phyloP scores from a whole-genome alignment of 495 filamentous ascomycete genomes.

The Neurospora sp. region DNA sequence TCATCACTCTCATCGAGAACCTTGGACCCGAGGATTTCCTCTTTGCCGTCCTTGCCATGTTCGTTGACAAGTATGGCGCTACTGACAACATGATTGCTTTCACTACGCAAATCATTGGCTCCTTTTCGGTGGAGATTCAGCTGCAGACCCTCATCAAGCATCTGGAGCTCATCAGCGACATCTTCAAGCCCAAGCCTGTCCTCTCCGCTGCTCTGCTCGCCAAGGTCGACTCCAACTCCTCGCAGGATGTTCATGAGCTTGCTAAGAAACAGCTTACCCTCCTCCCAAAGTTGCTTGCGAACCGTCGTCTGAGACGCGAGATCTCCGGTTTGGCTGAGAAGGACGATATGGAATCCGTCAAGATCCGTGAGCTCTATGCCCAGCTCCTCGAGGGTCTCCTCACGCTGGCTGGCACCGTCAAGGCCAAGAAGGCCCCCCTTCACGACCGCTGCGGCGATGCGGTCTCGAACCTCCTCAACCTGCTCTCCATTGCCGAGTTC shows the following conservation, averaged over 20 bases:
- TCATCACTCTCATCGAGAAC: constrained; percentile 68
- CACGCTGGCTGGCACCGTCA: constrained; percentile 48
- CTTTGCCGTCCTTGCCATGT: constrained; percentile 59
- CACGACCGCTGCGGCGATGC: constrained; percentile 56
- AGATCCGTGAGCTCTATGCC: constrained; percentile 58
- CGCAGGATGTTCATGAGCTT: constrained; percentile 47
- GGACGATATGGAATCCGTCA: constrained; percentile 49
- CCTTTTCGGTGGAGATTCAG: constrained; percentile 54
- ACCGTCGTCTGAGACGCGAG: constrained; percentile 36
- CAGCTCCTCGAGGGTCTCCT: constrained; percentile 59
- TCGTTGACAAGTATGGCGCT: constrained; percentile 56
- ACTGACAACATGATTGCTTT: constrained; percentile 42
- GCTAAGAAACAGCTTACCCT: constrained; percentile 52
- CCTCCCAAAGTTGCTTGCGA: constrained; percentile 43
- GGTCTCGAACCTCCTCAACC: constrained; percentile 61
- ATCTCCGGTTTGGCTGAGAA: constrained; percentile 38
- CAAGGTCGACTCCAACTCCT: constrained; percentile 46
- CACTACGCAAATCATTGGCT: constrained; percentile 40
- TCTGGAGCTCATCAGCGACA: constrained; percentile 59
- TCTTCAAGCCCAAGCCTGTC: constrained; percentile 55
- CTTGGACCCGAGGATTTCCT: constrained; percentile 75
- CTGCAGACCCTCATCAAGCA: constrained; percentile 62
- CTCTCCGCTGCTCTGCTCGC: constrained; percentile 61
- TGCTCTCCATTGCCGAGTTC: constrained; percentile 75
- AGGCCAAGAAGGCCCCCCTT: constrained; percentile 46